Base-by-base conservation (phyloP, 75 land plant species). In the Cunninghamia lanceolata region DNA sequence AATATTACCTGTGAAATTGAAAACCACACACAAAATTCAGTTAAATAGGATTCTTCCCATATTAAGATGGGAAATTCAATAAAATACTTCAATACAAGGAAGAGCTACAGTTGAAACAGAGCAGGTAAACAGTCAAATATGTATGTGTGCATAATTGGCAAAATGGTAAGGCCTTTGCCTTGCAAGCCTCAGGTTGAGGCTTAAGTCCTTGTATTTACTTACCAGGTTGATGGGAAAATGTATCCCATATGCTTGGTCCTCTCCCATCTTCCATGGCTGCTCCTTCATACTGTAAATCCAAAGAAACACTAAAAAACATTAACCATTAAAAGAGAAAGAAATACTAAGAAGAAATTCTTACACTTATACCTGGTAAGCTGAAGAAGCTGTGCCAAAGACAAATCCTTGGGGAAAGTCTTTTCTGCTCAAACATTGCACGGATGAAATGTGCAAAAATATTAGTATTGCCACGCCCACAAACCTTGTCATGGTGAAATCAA, bases 241-340 rank as follows among this genome's bases (percentile, higher is more conserved):
- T 87, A 87, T 87, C 88, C 88, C 88, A 87, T 13, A 87, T 86
- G 35, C 88, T 87, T 38, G 87, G 76, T 32, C 74, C 74, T 8
- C 87, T 28, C 36, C 88, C 88, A 4, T 66, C 88, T 56, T 87
- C 88, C 9, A 40, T 54, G 10, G 46, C 87, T 21, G 88, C 88
- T 19, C 88, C 88, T 85, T 87, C 88, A 56, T 87, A 85, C 88
- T 87, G 87, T 32, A 88, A 73, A 32, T 28, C 14, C 21, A 10
- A 21, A 25, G 3, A 30, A 56, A 84, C 63, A 46, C 15, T 6
- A 10, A 56, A 21, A 34, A 53, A 39, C 10, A 50, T 19, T 73
- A 43, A 19, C 14, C 74, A 70, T 2, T 30, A n/a, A 30, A 70
- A 30, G 38, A 34, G 34, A 73, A 11, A 13, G 13, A 34, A 32